Evolutionary conservation across 2,329 filamentous ascomycete species (phyloP), one percentile per base, ranked within the genome.

Genomic region (Hawksworthiomyces lignivorus): DNA sequence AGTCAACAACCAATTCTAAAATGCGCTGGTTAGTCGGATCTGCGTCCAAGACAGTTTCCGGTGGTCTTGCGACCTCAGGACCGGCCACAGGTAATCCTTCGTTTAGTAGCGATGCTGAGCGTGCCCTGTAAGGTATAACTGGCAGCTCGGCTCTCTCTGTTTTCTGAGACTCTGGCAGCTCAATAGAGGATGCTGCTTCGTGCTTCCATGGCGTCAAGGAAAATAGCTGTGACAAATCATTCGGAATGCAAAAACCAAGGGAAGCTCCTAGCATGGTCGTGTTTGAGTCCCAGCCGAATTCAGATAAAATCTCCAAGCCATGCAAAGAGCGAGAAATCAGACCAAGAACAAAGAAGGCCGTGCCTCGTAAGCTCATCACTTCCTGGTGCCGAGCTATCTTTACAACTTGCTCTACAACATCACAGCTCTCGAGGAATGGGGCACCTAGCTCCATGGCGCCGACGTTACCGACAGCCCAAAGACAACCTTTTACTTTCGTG

Each of bases 381-480:
- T 89, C 81, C 31, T 92, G 89, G 21, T 72, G 69, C 59, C 95
- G 87, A 1, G 92, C 92, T 57, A 98, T 96, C 49, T 80, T 73
- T 35, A 97, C 80, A 48, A 98, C 90, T 48, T 83, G 78, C 55
- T 83, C 78, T 15, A 97, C 87, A 28, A 97, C 87, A 50, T 96
- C 86, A 28, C 80, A 86, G 43, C 84, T 82, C 62, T 96, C 92
- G 4, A 98, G 71, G 59, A 98, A 98, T 0, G 88, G 88, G 1
- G 90, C 90, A 2, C 92, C 92, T 2, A 96, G 78, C 54, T 97
- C 90, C 89, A 98, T 97, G 1, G 89, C 96, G 0, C 92, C 92
- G 28, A 98, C 90, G 53, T 98, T 98, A 19, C 92, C 92, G 1
- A 98, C 88, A 0, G 92, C 92, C 92, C 92, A 98, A 36, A 98